A percentile compares a stretch with the other conserved stretches of the same genome.
phyloP scores from a whole-genome alignment of 768 basidiomycete genomes.

The Daedaleopsis sinensis region DNA sequence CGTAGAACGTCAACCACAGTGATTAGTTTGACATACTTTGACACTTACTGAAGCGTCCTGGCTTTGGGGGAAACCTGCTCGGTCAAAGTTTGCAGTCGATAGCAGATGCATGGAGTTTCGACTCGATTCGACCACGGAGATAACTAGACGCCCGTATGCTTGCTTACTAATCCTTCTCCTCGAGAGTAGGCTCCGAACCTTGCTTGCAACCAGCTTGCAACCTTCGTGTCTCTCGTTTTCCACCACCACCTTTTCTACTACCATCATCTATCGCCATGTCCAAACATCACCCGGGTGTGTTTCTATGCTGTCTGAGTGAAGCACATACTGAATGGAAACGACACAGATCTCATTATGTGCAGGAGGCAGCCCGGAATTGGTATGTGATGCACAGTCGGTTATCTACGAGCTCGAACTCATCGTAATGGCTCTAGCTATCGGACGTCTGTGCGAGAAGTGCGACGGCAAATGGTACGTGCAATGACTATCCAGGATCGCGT shows the following conservation, averaged over 20 bases:
- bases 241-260: conserved; percentile 8
- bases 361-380: conserved; percentile 97
- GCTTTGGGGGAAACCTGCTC: too few relatives aligned
- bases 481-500: background rate
- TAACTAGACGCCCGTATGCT: too few relatives aligned
- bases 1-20: too few relatives aligned
- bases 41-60: too few relatives aligned
- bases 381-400: conserved; percentile 37
- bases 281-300: conserved; percentile 39
- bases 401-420: conserved; percentile 1
- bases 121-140: too few relatives aligned
- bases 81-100: too few relatives aligned
- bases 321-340: background rate
- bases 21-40: too few relatives aligned
- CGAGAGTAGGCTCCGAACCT: too few relatives aligned
- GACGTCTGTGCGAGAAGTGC: conserved; percentile 97
- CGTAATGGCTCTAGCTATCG: conserved; percentile 69
- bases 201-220: too few relatives aligned
- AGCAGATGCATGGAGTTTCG: too few relatives aligned
- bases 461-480: conserved; percentile 94
- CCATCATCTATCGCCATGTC: conserved; percentile 30
- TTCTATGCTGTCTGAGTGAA: background rate
- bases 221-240: background rate
- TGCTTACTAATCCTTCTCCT: background rate
- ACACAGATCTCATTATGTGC: conserved; percentile 95